Evolutionary conservation across 2,329 filamentous ascomycete genomes (phyloP), one percentile per base, ranked within the genome.

Genomic region (Pseudocercospora fuligena): DNA sequence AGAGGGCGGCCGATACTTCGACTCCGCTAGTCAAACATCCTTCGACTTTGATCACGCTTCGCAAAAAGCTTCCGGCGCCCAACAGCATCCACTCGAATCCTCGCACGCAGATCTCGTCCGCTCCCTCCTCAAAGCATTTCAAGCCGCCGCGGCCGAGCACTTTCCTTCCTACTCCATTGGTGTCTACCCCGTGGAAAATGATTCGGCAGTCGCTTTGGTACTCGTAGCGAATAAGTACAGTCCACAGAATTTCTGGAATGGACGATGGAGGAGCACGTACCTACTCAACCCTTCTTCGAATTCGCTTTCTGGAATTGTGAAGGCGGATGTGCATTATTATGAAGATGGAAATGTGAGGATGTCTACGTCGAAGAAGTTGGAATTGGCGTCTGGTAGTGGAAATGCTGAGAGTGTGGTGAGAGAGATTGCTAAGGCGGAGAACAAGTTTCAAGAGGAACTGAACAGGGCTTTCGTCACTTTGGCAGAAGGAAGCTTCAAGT

Each of bases 201-300:
- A 94, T 78, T 87, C 87, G 29, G 88, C 89, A 73, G 81, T 98
- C 67, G 92, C 93, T 57, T 85, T 97, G 70, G 81, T 97, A 63
- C 88, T 97, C 60, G 94, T 97, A 58, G 92, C 94, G 64, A 97
- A 95, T 84, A 97, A 97, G 81, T 98, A 98, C 84, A 97, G 92
- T 75, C 95, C 96, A 7, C 93, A 94, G 79, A 99, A 99, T 85
- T 99, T 93, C 86, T 98, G 95, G 93, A 98, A 97, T 82, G 95
- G 95, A 69, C 93, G 95, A 69, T 99, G 95, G 92, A 92, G 95
- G 75, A 94, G 92, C 57, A 86, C 91, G 61, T 98, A 98, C 83
- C 86, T 91, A 74, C 91, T 91, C 80, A 86, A 90, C 69, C 89
- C 93, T 0, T 83, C 88, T n/a, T 87, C 87, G 1, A 85, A 85